Percentiles rank a stretch among this genome's conserved stretches.
phyloP scores from a whole-genome alignment of 306 rosid species.

The Cucumis hystrix region DNA sequence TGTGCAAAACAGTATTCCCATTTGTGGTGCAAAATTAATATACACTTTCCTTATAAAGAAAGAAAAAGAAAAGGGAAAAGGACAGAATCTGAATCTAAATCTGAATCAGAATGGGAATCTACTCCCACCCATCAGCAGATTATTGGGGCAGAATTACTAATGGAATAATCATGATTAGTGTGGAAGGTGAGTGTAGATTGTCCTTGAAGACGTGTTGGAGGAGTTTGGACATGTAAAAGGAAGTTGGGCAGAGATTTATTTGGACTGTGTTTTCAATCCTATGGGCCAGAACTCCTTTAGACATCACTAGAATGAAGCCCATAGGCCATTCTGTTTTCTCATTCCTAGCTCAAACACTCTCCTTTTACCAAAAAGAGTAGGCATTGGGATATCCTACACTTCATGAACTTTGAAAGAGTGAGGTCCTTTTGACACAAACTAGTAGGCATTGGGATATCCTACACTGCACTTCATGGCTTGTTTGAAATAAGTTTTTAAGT shows the following conservation, averaged over 20 bases:
- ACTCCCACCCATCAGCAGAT: background rate
- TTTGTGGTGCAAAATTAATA: background rate
- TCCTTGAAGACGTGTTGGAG: background rate
- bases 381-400: background rate
- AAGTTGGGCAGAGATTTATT: background rate
- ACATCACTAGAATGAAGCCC: background rate
- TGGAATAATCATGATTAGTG: background rate
- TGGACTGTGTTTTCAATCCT: background rate
- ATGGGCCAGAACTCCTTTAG: background rate
- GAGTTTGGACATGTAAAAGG: background rate
- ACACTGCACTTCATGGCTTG: too few relatives aligned
- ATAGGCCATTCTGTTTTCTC: background rate
- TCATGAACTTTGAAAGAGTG: background rate
- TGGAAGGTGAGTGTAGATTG: background rate
- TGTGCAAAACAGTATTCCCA: background rate
- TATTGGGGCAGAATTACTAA: background rate
- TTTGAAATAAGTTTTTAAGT: too few relatives aligned
- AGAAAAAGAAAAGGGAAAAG: background rate
- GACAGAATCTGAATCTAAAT: background rate
- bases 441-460: too few relatives aligned
- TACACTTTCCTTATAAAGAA: background rate
- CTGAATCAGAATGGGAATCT: background rate
- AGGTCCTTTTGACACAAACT: background rate
- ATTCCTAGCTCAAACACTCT: background rate
- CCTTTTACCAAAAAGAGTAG: background rate